phyloP scores from a whole-genome alignment of 2,329 filamentous ascomycete species.

The Exophiala mesophila region DNA sequence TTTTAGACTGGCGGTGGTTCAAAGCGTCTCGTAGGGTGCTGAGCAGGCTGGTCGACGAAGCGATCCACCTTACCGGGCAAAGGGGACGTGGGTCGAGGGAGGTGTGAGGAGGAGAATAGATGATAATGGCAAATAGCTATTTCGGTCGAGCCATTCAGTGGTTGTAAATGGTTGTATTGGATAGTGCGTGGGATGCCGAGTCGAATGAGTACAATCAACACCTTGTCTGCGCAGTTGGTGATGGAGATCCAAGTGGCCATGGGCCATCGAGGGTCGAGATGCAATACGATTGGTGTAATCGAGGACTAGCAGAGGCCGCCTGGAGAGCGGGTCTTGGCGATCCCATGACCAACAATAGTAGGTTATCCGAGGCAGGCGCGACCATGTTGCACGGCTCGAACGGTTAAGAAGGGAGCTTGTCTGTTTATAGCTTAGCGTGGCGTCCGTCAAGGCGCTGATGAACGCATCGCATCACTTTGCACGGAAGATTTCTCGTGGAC shows the following conservation, averaged over 20 bases:
- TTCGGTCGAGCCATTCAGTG: background rate
- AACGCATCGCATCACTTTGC: background rate
- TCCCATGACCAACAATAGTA: background rate
- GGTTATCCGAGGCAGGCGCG: background rate
- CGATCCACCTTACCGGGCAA: no score
- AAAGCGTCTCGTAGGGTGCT: no score
- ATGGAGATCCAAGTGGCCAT: conserved; percentile 12
- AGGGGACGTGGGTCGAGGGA: no score
- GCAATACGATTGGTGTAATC: conserved; percentile 13
- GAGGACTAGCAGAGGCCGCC: background rate
- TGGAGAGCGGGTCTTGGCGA: background rate
- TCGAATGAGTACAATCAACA: conserved; percentile 22
- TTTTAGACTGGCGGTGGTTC: no score
- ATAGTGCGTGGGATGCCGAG: conserved; percentile 7
- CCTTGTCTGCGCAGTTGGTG: conserved; percentile 1
- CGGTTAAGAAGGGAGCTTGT: background rate
- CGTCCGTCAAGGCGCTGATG: background rate
- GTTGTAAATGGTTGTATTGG: conserved; percentile 1
- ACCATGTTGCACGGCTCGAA: background rate
- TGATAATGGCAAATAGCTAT: conserved; percentile 10
- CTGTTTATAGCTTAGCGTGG: background rate
- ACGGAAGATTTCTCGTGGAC: no score
- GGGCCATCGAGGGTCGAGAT: conserved; percentile 13
- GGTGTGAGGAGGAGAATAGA: background rate
- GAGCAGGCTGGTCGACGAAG: no score